phyloP scores from a whole-genome alignment of 2,329 filamentous ascomycete genomes.

The Ophiostoma ulmi region DNA sequence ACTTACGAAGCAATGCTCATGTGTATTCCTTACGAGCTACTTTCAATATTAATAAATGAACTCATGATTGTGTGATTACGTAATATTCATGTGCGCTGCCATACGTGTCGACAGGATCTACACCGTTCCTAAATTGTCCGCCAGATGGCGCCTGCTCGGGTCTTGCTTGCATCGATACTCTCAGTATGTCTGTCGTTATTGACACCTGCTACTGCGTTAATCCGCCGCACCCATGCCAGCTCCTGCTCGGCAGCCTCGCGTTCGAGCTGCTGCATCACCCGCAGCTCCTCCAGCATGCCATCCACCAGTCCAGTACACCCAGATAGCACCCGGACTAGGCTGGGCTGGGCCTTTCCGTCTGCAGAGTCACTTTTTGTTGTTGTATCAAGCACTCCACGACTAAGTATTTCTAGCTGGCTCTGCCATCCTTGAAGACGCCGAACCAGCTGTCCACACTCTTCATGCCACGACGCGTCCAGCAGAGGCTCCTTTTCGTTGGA shows the following conservation, averaged over 20 bases:
- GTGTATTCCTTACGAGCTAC: not conserved
- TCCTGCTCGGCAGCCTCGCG: slow-evolving; percentile 52
- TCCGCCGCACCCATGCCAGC: slow-evolving; percentile 52
- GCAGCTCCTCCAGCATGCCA: slow-evolving; percentile 59
- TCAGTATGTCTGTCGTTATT: not conserved
- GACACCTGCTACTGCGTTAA: slow-evolving; percentile 39
- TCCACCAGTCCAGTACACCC: slow-evolving; percentile 47
- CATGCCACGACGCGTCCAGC: slow-evolving; percentile 54
- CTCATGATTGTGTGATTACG: not conserved
- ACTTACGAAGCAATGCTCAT: not conserved
- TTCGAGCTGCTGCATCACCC: slow-evolving; percentile 58
- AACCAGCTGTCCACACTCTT: slow-evolving; percentile 49
- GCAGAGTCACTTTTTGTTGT: not conserved
- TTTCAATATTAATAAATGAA: not conserved
- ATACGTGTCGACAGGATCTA: not conserved
- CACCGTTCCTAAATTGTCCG: not conserved
- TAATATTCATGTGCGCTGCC: not conserved
- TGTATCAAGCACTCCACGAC: not conserved
- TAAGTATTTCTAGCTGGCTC: slow-evolving; percentile 22
- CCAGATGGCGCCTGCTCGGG: slow-evolving; percentile 3
- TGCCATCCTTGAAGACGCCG: slow-evolving; percentile 46
- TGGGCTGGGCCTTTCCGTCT: slow-evolving; percentile 31
- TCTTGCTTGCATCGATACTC: not conserved
- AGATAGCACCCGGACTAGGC: slow-evolving; percentile 45
- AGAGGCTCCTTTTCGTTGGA: slow-evolving; percentile 36